Evolutionary conservation across 2,329 filamentous ascomycete species (phyloP), one percentile per base, ranked within the genome.

Genomic region (Bretziella fagacearum): DNA sequence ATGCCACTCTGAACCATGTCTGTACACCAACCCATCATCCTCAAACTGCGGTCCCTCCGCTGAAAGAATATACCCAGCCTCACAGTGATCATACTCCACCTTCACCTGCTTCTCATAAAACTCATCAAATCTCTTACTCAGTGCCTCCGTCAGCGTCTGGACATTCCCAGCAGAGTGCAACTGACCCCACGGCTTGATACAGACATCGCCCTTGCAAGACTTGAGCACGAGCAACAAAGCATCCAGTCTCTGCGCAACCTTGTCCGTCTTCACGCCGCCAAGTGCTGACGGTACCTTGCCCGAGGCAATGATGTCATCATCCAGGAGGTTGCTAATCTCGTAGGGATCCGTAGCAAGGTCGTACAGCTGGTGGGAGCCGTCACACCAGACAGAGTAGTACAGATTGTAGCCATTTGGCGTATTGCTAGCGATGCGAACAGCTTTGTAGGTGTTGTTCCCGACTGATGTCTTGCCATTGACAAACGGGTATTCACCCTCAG

Each of bases 151-250:
- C 3, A 79, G 59, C 15, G 56, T 70, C 29, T 56, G 57, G 1
- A 78, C 73, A 46, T 67, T 57, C 0, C 70, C 69, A 2, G 58
- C 60, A 0, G 73, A 71, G 53, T 77, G 73, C 8, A 78, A 60
- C 1, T 65, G 63, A 4, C 58, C 55, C 74, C 74, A 79, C 0
- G 75, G 74, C 26, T 65, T 58, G 3, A 65, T 59, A 55, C 74
- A 79, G 0, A 64, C 63, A 2, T 58, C 53, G 2, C 64, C 69
- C 55, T 70, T 68, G 61, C 74, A 79, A 1, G 71, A 71, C 60
- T 79, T 79, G 39, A 74, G 63, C 1, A 77, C 70, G 42, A 78
- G 62, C 8, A 78, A 61, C 1, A 79, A 63, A 1, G 73, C 63
- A 52, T 79, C 73, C 0, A 79, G 63, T 4, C 72, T 66, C n/a